Evolutionary conservation across 2,329 filamentous ascomycete genomes (phyloP).

Genomic region (Arthrocladium fulminans): DNA sequence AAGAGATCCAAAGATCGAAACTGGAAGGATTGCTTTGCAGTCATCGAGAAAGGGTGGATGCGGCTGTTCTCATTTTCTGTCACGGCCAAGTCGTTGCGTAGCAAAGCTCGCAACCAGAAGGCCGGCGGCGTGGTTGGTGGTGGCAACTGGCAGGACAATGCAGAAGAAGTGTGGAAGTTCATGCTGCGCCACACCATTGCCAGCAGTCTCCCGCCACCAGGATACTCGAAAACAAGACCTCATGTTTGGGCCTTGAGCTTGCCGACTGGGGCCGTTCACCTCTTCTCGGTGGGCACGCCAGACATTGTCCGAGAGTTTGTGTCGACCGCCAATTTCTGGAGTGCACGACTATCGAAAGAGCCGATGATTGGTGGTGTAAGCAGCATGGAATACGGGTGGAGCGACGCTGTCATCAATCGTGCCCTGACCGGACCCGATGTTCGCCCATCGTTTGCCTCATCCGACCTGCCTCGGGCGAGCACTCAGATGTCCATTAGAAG

Average conservation of each 20-base stretch:
- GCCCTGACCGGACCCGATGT: conserved; percentile 54
- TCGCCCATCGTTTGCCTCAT: conserved; percentile 9
- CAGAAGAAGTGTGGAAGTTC: conserved; percentile 79
- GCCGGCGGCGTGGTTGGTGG: conserved; percentile 71
- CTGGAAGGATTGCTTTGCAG: conserved; percentile 92
- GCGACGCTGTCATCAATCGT: conserved; percentile 69
- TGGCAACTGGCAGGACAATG: conserved; percentile 97
- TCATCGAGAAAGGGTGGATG: conserved; percentile 89
- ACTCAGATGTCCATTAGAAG: conserved; percentile 55
- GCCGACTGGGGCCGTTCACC: conserved; percentile 84
- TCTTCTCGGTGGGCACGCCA: conserved; percentile 95
- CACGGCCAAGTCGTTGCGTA: conserved; percentile 62
- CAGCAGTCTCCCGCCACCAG: conserved; percentile 77
- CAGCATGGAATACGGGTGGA: conserved; percentile 97
- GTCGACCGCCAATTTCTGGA: conserved; percentile 94
- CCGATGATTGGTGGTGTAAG: conserved; percentile 86
- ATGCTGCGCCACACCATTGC: conserved; percentile 85
- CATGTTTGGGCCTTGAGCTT: conserved; percentile 92
- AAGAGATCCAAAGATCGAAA: conserved; percentile 90
- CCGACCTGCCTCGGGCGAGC: conserved; percentile 44
- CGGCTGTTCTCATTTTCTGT: conserved; percentile 86
- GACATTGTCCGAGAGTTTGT: conserved; percentile 95
- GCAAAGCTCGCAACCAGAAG: conserved; percentile 50
- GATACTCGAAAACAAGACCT: conserved; percentile 81
- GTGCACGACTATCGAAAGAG: conserved; percentile 84